Evolutionary conservation across 192 early-diverging fungal species (phyloP), one percentile per base, ranked within the genome.

Genomic region (Chytriomyces confervae): DNA sequence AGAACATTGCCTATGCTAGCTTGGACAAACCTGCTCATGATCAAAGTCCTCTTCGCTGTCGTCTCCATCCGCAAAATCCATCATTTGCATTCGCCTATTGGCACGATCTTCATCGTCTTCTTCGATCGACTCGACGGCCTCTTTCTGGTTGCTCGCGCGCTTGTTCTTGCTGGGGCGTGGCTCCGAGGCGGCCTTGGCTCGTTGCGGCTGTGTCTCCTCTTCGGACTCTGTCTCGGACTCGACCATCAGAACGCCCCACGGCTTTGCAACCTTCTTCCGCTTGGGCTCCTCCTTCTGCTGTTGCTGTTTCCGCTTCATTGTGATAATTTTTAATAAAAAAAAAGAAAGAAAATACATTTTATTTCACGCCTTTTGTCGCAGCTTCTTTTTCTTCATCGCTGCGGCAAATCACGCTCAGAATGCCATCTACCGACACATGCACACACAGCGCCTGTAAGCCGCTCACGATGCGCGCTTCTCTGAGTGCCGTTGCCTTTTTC

Each of bases 61-160:
- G 10, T 11, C 66, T 53, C 53, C 69, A 29, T 70, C 69, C 18
- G 69, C 69, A 27, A 70, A 70, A 29, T 70, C 69, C 46, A 44
- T 44, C 49, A 70, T 53, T 53, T 53, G 47, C 69, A 70, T 70
- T 44, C 69, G 9, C 11, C 69, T 11, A 13, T 44, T 9, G 18
- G 45, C 50, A 7, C 69, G 47, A 24, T 50, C 69, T 7, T 70
- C 69, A 36, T 70, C 20, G 50, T 70, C 69, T 57, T 70, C 49
- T 36, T 70, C n/a, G 11, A 53, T 50, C 50, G 46, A 5, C 50
- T 70, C 47, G 18, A 27, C 3, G 62, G 18, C 3, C 3, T 6
- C 16, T 10, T 36, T 67, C 53, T 70, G 50, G 24, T 51, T 29
- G 23, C 8, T 47, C 10, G 29, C 45, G 11, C 27, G 50, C 45